Evolutionary conservation across 148 eudicot genomes (phyloP).

Genomic region (Dianthus caryophyllus): DNA sequence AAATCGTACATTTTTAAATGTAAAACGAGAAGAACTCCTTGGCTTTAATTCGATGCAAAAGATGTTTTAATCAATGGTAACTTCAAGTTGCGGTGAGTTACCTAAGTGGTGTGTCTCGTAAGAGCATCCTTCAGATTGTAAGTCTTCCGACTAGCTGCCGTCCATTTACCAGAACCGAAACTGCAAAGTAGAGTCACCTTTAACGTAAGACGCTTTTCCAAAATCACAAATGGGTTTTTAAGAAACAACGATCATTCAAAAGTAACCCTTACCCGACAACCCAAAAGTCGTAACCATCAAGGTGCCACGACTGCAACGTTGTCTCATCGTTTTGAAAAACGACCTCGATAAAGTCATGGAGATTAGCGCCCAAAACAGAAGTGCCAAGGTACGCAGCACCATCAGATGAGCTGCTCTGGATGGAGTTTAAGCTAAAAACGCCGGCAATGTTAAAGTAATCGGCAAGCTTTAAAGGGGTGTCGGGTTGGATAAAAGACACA

Average conservation of each 20-base stretch:
- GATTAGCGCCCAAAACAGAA: conserved; percentile 53
- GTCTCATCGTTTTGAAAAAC: conserved; percentile 81
- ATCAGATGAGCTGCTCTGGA: conserved; percentile 55
- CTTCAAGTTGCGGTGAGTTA: conserved; percentile 7
- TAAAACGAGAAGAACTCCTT: too few species aligned
- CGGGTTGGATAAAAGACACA: conserved; percentile 60
- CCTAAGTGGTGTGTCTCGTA: conserved; percentile 60
- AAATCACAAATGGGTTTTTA: conserved; percentile 1
- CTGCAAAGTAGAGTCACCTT: conserved; percentile 37
- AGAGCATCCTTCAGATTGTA: conserved; percentile 62
- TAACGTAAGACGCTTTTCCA: neutral
- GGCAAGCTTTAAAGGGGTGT: conserved; percentile 85
- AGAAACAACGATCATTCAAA: neutral
- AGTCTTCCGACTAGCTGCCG: conserved; percentile 34
- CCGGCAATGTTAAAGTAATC: conserved; percentile 83
- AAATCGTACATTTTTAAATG: too few species aligned
- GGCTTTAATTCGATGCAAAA: too few species aligned
- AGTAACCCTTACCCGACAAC: conserved; percentile 78
- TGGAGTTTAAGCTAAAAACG: conserved; percentile 58
- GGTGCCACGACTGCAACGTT: conserved; percentile 83
- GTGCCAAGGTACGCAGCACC: conserved; percentile 46
- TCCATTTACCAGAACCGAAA: conserved; percentile 74
- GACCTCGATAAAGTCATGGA: conserved; percentile 79
- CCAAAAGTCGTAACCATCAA: conserved; percentile 98
- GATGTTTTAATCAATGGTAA: neutral